A percentile compares a stretch with the other conserved stretches of the same genome.
These are phyloP conservation scores for Mycena albidolilacea DNA, from an alignment of 768 basidiomycete genomes.

Conservation along the genomic window DNA sequence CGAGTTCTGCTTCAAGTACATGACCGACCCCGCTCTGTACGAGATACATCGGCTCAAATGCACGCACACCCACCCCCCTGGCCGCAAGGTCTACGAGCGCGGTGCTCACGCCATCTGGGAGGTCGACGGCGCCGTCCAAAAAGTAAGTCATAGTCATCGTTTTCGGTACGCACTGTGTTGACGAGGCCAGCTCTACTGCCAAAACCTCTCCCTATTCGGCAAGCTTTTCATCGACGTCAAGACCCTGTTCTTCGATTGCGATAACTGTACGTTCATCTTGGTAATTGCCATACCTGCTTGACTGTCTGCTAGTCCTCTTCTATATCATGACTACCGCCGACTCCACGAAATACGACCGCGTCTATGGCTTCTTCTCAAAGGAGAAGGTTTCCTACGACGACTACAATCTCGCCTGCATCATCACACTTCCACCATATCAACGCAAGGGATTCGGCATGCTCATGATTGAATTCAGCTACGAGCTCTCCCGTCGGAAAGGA, in stretches of 20 bases:
- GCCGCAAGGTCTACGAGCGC: conserved; percentile 89
- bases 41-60: conserved; percentile 82
- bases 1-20: conserved; percentile 97
- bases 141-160: conserved; percentile 63
- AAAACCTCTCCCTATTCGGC: conserved; percentile 95
- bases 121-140: conserved; percentile 90
- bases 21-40: conserved; percentile 81
- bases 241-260: conserved; percentile 92
- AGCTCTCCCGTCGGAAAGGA: conserved; percentile 84
- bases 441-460: conserved; percentile 93
- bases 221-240: conserved; percentile 99
- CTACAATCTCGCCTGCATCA: conserved; percentile 97
- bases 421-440: conserved; percentile 95
- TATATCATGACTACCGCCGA: conserved; percentile 93
- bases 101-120: conserved; percentile 96
- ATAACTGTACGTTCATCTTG: conserved; percentile 74
- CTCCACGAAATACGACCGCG: conserved; percentile 78
- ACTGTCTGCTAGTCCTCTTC: conserved; percentile 76
- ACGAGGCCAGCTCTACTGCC: conserved; percentile 86
- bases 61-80: conserved; percentile 81
- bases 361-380: conserved; percentile 87
- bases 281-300: not conserved
- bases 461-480: conserved; percentile 99
- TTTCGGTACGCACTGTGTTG: not conserved
- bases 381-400: conserved; percentile 97